Evolutionary conservation across 2,329 filamentous ascomycete genomes (phyloP), one percentile per base, ranked within the genome.

Genomic region (Exophiala mesophila): DNA sequence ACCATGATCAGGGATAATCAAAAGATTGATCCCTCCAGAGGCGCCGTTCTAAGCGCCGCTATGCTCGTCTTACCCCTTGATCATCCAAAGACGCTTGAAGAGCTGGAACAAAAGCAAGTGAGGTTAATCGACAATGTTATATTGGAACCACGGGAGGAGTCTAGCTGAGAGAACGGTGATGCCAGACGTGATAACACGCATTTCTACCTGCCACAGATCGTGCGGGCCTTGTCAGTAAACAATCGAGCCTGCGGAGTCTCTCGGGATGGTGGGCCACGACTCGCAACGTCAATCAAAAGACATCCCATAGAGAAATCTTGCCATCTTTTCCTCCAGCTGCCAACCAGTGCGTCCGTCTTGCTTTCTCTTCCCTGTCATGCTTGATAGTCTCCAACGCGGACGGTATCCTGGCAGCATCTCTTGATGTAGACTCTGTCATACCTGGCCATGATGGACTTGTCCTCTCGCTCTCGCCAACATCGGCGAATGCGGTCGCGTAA

Each of bases 81-180:
- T 59, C 73, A 78, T 38, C 73, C 82, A 1, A 73, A 71, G 36
- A 85, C 76, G 1, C 89, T 97, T 62, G 81, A 88, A 52, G 88
- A 88, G 3, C 79, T 77, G 41, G 82, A 80, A 3, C 82, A 83
- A 1, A 85, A 86, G 12, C 63, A 81, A 1, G 92, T 98, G 35
- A 75, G 92, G 49, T 68, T 98, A 64, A 96, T 98, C 62, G 92
- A 98, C 60, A 98, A 98, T 59, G 82, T 97, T 52, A 82, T 94
- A 41, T 62, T 90, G 23, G 67, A 73, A 54, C 59, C 65, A 35
- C 55, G 26, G 16, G 15, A n/a, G n/a, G n/a, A n/a, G n/a, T n/a
- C n/a, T n/a, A n/a, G 9, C 17, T n/a, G 16, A 41, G 33, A 34
- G 8, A 26, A 36, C 20, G 32, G 24, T 21, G 31, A 13, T 4